phyloP scores from a whole-genome alignment of 805 yeast species.

The Cyberlindnera americana region DNA sequence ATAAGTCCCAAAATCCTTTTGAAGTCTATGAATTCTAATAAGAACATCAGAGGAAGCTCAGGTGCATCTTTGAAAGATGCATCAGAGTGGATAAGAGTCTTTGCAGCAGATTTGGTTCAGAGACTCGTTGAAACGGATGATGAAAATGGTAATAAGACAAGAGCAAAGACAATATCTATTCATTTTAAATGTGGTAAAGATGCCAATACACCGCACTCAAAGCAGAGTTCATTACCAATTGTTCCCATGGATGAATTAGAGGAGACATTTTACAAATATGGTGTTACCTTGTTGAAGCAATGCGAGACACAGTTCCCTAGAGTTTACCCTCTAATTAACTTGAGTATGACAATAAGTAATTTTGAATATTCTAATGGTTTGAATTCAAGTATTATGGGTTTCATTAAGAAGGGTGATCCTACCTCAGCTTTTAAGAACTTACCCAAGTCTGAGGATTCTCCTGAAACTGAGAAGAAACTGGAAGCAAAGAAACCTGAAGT shows the following conservation, averaged over 20 bases:
- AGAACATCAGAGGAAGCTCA: conserved; percentile 62
- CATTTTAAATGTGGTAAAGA: conserved; percentile 32
- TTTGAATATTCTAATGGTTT: conserved; percentile 40
- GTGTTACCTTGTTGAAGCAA: conserved; percentile 40
- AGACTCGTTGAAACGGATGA: conserved; percentile 79
- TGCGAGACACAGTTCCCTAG: conserved; percentile 30
- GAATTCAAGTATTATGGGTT: conserved; percentile 19
- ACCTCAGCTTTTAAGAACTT: conserved; percentile 8
- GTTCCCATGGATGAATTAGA: conserved; percentile 21
- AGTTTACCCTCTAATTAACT: conserved; percentile 46
- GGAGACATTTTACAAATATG: conserved; percentile 29
- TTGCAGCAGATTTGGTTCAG: conserved; percentile 71
- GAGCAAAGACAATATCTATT: conserved; percentile 48
- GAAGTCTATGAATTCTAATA: conserved; percentile 86
- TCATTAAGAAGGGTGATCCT: conserved; percentile 19
- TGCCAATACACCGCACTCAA: conserved; percentile 31
- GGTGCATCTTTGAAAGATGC: conserved; percentile 56
- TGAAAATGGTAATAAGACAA: conserved; percentile 31
- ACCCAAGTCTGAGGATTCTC: no score
- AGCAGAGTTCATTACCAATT: conserved; percentile 30
- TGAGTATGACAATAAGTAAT: conserved; percentile 50
- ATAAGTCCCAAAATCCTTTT: conserved; percentile 56
- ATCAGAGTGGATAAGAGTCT: conserved; percentile 70
- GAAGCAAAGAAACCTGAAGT: background rate
- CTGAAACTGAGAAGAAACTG: no score